phyloP scores from a whole-genome alignment of 176 grass and related monocot genomes.

The Rhynchospora breviuscula region DNA sequence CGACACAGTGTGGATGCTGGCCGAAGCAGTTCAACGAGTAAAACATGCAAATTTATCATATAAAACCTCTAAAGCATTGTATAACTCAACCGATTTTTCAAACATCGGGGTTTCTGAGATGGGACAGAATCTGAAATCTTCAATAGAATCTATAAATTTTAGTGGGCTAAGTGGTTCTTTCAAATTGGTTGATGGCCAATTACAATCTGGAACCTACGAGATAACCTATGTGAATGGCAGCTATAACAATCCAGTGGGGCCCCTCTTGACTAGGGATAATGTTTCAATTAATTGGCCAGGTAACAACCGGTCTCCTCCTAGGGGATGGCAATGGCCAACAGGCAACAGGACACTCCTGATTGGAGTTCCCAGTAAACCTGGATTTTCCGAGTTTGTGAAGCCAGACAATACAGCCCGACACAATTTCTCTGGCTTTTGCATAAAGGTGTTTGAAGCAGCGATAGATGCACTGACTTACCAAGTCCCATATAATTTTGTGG shows the following conservation, averaged over 20 bases:
- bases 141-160: slow-evolving; percentile 38
- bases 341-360: slow-evolving; percentile 26
- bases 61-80: slow-evolving; percentile 13
- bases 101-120: slow-evolving; percentile 36
- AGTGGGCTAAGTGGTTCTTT: slow-evolving; percentile 38
- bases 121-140: slow-evolving; percentile 19
- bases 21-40: slow-evolving; percentile 38
- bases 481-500: neutral
- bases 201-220: slow-evolving; percentile 40
- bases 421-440: slow-evolving; percentile 28
- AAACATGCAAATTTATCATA: slow-evolving; percentile 28
- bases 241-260: slow-evolving; percentile 29
- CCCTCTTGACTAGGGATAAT: slow-evolving; percentile 30
- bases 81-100: slow-evolving; percentile 42
- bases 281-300: slow-evolving; percentile 47
- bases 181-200: slow-evolving; percentile 41
- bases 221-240: slow-evolving; percentile 41
- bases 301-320: slow-evolving; percentile 12
- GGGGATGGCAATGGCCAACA: slow-evolving; percentile 64
- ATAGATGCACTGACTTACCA: slow-evolving; percentile 26
- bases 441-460: slow-evolving; percentile 50
- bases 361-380: slow-evolving; percentile 50
- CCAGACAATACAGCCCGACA: neutral
- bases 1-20: slow-evolving; percentile 62
- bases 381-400: slow-evolving; percentile 39